Base-by-base conservation (phyloP, 2,329 filamentous ascomycete species). In the Nigrograna mackinnonii region DNA sequence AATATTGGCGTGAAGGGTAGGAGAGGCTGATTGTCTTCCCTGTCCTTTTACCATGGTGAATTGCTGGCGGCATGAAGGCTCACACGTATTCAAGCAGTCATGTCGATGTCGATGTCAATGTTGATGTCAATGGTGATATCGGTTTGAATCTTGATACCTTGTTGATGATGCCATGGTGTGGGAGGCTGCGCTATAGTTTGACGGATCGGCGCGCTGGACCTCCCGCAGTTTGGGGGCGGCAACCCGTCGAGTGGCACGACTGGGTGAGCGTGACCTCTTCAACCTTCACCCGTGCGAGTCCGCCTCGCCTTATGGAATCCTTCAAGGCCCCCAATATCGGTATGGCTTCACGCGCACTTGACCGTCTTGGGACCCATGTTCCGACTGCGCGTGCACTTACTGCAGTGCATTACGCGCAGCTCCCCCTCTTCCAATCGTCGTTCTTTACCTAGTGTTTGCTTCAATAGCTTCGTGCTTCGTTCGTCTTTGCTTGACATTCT, bases 271-370 rank as follows among this genome's bases (percentile, higher is more conserved):
- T 7, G 9, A 33, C 9, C 11, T 33, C 9, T 7, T 33, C 11
- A 33, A 7, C 17, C 9, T 11, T 16, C 7, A 7, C 16, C 17
- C 17, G 31, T 16, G 16, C 31, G 16, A 33, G 31, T 33, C 9
- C 7, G 7, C 9, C 11, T 11, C 9, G 11, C 9, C 9, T 18
- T 21, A 5, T 7, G 22, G 9, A 28, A 4, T 6, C 18, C 44
- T 35, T 40, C 39, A 16, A 41, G 47, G 35, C 35, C 37, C 19
- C 46, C 42, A 40, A 16, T n/a, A n/a, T n/a, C n/a, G n/a, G n/a
- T 14, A 41, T 35, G 43, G 42, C 39, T 21, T 36, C 6, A 36
- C 34, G 7, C 24, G 24, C 9, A 9, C 24, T 28, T 9, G 9
- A 28, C n/a, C 24, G 24, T 33, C 9, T 17, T 17, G 11, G 9